phyloP scores from a whole-genome alignment of 2,329 filamentous ascomycete genomes.

The Thermochaetoides dissita region DNA sequence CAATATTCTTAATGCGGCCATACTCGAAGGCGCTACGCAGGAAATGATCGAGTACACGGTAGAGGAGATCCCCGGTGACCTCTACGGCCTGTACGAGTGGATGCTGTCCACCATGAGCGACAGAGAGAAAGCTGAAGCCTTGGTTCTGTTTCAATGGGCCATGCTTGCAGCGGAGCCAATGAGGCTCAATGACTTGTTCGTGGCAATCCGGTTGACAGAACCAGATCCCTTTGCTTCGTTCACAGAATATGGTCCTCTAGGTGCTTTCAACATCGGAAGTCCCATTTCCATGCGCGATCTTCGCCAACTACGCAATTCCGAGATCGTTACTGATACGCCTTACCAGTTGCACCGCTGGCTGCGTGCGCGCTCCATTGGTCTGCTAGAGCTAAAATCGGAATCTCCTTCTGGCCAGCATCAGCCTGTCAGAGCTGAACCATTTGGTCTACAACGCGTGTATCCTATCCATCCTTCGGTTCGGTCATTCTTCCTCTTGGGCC shows the following conservation, averaged over 20 bases:
- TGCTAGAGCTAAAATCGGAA: conserved; percentile 19
- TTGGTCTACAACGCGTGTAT: conserved; percentile 19
- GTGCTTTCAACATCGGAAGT: conserved; percentile 15
- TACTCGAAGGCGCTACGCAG: conserved; percentile 20
- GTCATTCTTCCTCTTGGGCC: conserved; percentile 20
- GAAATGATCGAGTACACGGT: conserved; percentile 21
- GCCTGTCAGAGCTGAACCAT: conserved; percentile 11
- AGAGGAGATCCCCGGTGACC: conserved; percentile 19
- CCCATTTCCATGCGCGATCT: conserved; percentile 17
- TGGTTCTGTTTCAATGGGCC: conserved; percentile 23
- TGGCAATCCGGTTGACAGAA: conserved; percentile 19
- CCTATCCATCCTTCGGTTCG: conserved; percentile 21
- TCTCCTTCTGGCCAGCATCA: conserved; percentile 1
- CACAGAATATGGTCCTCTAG: conserved; percentile 9
- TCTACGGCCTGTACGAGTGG: conserved; percentile 23
- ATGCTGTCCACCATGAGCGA: conserved; percentile 20
- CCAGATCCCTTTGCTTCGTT: conserved; percentile 8
- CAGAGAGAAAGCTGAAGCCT: conserved; percentile 18
- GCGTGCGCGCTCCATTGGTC: conserved; percentile 20
- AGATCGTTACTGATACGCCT: conserved; percentile 18
- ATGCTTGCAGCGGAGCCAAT: conserved; percentile 21
- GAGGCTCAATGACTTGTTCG: conserved; percentile 20
- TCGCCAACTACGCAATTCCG: conserved; percentile 14
- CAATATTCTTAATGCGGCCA: conserved; percentile 23
- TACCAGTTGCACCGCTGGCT: conserved; percentile 20